phyloP scores from a whole-genome alignment of 257 asterid species.

The Gardenia jasminoides region DNA sequence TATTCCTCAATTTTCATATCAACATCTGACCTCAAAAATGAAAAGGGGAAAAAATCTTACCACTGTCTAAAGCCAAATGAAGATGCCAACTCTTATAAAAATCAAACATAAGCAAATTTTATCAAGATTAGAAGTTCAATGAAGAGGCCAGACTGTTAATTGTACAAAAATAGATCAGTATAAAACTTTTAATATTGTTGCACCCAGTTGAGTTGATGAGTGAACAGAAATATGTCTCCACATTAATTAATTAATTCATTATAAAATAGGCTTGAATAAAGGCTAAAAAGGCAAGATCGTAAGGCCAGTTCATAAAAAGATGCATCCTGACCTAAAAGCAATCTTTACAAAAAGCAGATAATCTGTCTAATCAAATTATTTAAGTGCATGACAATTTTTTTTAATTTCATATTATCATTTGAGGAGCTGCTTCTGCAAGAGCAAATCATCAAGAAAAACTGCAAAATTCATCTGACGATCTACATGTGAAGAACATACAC shows the following conservation, averaged over 20 bases:
- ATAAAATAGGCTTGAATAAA: background rate
- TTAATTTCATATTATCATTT: background rate
- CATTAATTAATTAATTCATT: background rate
- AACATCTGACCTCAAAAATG: background rate
- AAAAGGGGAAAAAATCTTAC: background rate
- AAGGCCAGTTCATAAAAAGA: background rate
- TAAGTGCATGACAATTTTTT: background rate
- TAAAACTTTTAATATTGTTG: background rate
- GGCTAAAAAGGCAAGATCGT: background rate
- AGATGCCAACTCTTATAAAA: background rate
- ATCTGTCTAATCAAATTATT: background rate
- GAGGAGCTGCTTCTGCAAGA: conserved; percentile 7
- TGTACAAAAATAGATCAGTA: background rate
- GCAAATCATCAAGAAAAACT: background rate
- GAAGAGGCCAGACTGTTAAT: background rate
- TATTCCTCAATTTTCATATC: background rate
- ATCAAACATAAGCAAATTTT: background rate
- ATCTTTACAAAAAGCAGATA: background rate
- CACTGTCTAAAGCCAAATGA: background rate
- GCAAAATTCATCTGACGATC: background rate
- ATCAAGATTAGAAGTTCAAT: background rate
- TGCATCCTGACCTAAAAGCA: background rate
- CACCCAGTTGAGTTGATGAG: background rate
- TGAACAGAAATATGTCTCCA: background rate
- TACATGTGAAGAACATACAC: conserved; percentile 10